Evolutionary conservation across 1,139 yeast genomes (phyloP), one percentile per base, ranked within the genome.

Genomic region (Suhomyces kunorum): DNA sequence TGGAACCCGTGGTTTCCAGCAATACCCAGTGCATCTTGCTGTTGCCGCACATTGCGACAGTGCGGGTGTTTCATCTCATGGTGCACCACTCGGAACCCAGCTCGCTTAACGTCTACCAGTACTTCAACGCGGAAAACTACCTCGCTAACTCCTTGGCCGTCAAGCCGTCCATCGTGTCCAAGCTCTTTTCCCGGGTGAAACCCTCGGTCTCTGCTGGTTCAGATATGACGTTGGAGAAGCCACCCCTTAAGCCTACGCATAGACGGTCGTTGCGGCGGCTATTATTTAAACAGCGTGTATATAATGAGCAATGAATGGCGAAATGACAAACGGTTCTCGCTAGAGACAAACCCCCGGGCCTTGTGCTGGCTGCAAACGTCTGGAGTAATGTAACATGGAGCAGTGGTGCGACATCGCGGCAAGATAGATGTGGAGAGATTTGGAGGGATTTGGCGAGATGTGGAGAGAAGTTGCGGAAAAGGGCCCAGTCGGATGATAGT

Each of bases 71-170:
- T 38, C 50, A 49, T 25, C 37, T 48, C 24, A 37, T 39, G 14
- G 32, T 45, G 19, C 35, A 32, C 9, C 18, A 19, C 15, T 17
- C 22, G 6, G 24, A 8, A 23, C 12, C 19, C 4, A 25, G 36
- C 11, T 18, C 11, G 4, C 26, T 40, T 7, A 36, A 37, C 15
- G 40, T 50, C 27, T 51, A 49, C 36, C 46, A 40, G 36, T 51
- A 42, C 44, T 51, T 51, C 33, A 51, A 48, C 29, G 39, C 46
- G 16, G 49, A 51, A 28, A 43, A 40, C 38, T 49, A 44, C 37
- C 44, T 50, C 31, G n/a, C 34, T 9, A 19, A 20, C 25, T 17
- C 35, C 9, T 31, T 40, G 16, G 18, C 29, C n/a, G 38, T 28
- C 19, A 40, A 34, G 19, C 25, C 36, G 7, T 40, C 44, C 9